Base-by-base conservation (phyloP, 192 early-diverging fungal species). In the Tieghemiomyces parasiticus region DNA sequence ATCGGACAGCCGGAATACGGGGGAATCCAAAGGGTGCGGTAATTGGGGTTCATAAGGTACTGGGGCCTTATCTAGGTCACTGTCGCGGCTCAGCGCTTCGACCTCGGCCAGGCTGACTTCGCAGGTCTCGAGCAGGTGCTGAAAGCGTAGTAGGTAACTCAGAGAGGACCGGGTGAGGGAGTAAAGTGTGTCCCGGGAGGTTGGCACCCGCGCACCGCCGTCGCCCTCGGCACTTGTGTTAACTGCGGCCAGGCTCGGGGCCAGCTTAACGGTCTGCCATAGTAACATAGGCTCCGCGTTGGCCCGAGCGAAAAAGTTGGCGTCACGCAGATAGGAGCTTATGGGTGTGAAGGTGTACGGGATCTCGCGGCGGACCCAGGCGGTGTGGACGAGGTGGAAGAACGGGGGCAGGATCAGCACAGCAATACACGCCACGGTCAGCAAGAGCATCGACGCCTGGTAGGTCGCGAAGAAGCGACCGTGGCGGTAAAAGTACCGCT, bases 331-430 rank as follows among this genome's bases (percentile, higher is more conserved):
- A 30, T 58, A 58, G 19, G 55, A 58, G 33, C 55, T 58, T 24
- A 58, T 58, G 3, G 55, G 55, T 16, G 55, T 58, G 32, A 58
- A 58, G 16, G 55, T 58, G n/a, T 58, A 58, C 34, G 55, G 33
- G 14, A 58, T n/a, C 26, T 35, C 32, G 33, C 55, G 34, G 9
- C 33, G 55, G 24, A n/a, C 8, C 55, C 55, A 58, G 19, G 35
- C 33, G 1, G 55, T 38, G 28, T 2, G 35, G 33, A 30, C 55
- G 13, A 58, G 30, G 22, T 28, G 55, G 34, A n/a, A 34, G 34
- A 58, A n/a, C 55, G 55, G 55, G n/a, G 55, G 55, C 34, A 58
- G 16, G 22, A 58, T 38, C 24, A 58, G 55, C 9, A 58, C 32
- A 3, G 55, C 55, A 19, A 58, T 35, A 34, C 55, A 58, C 19